Evolutionary conservation across 257 asterid genomes (phyloP).

Genomic region (Solanum microdontum): DNA sequence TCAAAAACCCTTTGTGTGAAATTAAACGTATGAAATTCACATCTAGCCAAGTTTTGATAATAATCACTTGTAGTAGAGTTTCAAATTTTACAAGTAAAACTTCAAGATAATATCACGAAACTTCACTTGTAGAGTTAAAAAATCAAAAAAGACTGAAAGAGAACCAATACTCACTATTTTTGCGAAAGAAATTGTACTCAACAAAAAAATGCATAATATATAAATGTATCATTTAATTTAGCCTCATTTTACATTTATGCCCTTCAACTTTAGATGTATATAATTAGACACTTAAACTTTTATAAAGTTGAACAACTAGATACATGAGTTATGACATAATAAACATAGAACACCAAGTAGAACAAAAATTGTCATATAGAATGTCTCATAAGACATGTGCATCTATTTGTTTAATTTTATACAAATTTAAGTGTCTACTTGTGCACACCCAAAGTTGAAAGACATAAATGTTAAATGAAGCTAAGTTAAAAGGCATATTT

Average conservation of each 20-base stretch:
- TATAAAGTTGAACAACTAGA: no score
- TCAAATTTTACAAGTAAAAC: not conserved
- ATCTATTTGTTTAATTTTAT: no score
- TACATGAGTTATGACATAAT: no score
- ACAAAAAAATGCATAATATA: not conserved
- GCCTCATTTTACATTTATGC: no score
- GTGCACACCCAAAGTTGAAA: not conserved
- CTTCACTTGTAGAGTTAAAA: not conserved
- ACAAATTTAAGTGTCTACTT: no score
- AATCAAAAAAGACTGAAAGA: no score
- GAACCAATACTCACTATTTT: not conserved
- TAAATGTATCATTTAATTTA: no score
- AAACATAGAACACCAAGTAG: no score
- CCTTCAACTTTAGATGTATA: not conserved
- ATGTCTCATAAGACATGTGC: no score
- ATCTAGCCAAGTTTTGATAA: not conserved
- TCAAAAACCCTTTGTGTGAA: not conserved
- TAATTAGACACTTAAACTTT: no score
- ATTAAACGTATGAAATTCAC: not conserved
- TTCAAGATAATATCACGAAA: not conserved
- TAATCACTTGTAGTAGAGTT: not conserved
- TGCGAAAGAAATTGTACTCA: not conserved
- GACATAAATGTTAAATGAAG: rapidly evolving
- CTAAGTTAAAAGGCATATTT: no score
- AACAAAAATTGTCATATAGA: no score